phyloP scores from a whole-genome alignment of 805 yeast species.

The Candida easanensis region DNA sequence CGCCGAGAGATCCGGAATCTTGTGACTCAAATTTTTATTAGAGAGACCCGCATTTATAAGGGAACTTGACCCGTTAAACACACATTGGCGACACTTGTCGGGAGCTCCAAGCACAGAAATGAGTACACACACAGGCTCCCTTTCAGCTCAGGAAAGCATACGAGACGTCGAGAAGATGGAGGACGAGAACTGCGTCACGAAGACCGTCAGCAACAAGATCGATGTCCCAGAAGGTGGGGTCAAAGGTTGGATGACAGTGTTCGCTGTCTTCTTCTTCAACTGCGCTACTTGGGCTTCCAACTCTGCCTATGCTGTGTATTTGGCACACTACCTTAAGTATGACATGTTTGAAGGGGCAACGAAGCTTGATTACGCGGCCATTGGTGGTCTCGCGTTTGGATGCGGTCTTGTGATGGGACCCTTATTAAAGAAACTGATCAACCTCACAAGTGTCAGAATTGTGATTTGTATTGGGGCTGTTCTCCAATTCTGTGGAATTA shows the following conservation, averaged over 20 bases:
- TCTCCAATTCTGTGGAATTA: conserved; percentile 50
- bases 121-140: no score
- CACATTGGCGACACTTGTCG: no score
- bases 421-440: conserved; percentile 29
- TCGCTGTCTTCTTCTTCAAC: conserved; percentile 23
- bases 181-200: not conserved
- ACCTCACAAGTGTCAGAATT: conserved; percentile 36
- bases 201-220: conserved; percentile 4
- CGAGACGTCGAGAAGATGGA: no score
- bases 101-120: no score
- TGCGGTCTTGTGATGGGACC: conserved; percentile 63
- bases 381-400: conserved; percentile 65
- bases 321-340: conserved; percentile 53
- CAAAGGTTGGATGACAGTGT: conserved; percentile 27
- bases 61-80: no score
- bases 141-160: no score
- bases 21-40: no score
- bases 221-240: conserved; percentile 28
- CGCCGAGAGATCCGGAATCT: no score
- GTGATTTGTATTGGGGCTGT: conserved; percentile 48
- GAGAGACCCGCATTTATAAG: no score
- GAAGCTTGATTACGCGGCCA: conserved; percentile 58
- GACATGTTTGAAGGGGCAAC: conserved; percentile 49
- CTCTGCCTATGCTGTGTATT: conserved; percentile 51
- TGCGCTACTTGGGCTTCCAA: conserved; percentile 30